phyloP scores from a whole-genome alignment of 2,329 filamentous ascomycete species.

The Cercospora berteroae region DNA sequence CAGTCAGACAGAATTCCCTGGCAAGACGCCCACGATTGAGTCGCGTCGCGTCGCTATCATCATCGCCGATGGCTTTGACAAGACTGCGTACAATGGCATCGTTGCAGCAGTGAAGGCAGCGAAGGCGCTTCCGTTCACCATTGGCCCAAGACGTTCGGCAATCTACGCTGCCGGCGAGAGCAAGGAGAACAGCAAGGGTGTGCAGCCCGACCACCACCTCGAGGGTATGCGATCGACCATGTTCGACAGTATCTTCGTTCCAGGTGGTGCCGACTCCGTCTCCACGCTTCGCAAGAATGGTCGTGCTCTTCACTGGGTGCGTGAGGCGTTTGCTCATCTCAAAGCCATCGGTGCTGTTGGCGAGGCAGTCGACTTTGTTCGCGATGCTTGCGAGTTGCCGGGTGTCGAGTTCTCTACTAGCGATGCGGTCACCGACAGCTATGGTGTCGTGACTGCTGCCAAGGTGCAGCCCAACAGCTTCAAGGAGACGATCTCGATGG shows the following conservation, averaged over 20 bases:
- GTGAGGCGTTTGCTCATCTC: slow-evolving; percentile 77
- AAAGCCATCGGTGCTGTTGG: slow-evolving; percentile 76
- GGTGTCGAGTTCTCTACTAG: slow-evolving; percentile 52
- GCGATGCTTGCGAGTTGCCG: slow-evolving; percentile 47
- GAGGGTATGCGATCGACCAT: slow-evolving; percentile 77
- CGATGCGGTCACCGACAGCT: slow-evolving; percentile 61
- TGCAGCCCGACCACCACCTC: slow-evolving; percentile 72
- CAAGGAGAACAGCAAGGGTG: slow-evolving; percentile 52
- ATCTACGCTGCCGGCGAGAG: slow-evolving; percentile 63
- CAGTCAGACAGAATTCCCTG: slow-evolving; percentile 66
- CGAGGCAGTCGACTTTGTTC: slow-evolving; percentile 65
- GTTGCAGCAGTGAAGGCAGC: slow-evolving; percentile 62
- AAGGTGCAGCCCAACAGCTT: slow-evolving; percentile 56
- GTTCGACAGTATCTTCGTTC: slow-evolving; percentile 77
- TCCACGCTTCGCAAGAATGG: slow-evolving; percentile 66
- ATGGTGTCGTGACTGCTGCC: slow-evolving; percentile 71
- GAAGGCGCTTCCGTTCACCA: slow-evolving; percentile 68
- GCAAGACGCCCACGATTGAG: slow-evolving; percentile 64
- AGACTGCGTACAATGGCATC: slow-evolving; percentile 62
- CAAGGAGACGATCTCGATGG: slow-evolving; percentile 61
- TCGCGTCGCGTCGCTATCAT: slow-evolving; percentile 72
- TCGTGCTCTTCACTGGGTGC: slow-evolving; percentile 71
- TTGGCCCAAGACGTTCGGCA: slow-evolving; percentile 64
- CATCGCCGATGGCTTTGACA: slow-evolving; percentile 74
- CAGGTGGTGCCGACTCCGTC: slow-evolving; percentile 65